Base-by-base conservation (phyloP, 495 filamentous ascomycete genomes). In the Trichoderma gamsii region DNA sequence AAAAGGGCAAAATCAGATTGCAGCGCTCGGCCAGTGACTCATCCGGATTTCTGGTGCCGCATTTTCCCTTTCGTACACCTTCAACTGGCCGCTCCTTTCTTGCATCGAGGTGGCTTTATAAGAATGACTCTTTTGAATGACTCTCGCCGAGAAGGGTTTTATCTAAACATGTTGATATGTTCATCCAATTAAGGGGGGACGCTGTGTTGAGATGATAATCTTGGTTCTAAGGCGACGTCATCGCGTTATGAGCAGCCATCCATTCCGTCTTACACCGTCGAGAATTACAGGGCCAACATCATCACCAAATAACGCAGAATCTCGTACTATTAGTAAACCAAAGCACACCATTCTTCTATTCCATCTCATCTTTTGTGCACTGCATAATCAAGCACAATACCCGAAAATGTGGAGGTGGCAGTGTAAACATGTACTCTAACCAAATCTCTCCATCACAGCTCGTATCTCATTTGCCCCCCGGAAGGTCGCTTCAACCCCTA, bases 1-100 rank as follows among this genome's bases (percentile, higher is more conserved):
- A 18, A n/a, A 52, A 52, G 4, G 8, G 56, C 25, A 18, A 9
- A 15, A 4, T 16, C 25, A 29, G 23, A 61, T 13, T 13, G 12
- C 25, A 13, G 11, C 27, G 56, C 6, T 61, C 56, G 56, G 56
- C 56, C 56, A 61, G 56, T 61, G 56, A 61, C 56, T 61, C 56
- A 61, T 18, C 13, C 23, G 29, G 15, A 29, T 13, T 29, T 29
- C 56, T 61, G 27, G 56, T 18, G 56, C 56, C 56, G 52, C 21
- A 23, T 27, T 61, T 11, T 6, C 52, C 25, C 29, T 18, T 52
- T 29, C 4, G 29, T 29, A 16, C 11, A 25, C 2, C 21, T 4
- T 21, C 9, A 23, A n/a, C 15, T 8, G 52, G 52, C 25, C 27
- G 52, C 52, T 1, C 25, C 21, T 6, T 27, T 13, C 4, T 29